These are phyloP conservation scores for Magnusiomyces sp. DNA, from an alignment of 1,139 yeast genomes.

Conservation along the genomic window DNA sequence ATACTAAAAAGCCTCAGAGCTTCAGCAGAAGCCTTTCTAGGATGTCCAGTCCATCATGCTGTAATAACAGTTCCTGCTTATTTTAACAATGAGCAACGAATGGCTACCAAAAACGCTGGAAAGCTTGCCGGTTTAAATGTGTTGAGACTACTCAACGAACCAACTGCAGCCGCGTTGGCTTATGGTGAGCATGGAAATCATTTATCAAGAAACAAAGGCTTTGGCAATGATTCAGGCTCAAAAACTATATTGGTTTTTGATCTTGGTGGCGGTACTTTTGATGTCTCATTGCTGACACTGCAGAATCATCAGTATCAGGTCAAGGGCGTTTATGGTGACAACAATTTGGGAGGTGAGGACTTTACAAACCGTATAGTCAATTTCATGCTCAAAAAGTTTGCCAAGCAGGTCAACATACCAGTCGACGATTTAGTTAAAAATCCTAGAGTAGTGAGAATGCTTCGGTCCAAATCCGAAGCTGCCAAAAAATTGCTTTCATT, in stretches of 20 bases:
- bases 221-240: slow-evolving; percentile 76
- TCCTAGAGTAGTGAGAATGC: slow-evolving; percentile 99
- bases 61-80: slow-evolving; percentile 98
- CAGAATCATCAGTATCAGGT: slow-evolving; percentile 87
- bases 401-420: slow-evolving; percentile 86
- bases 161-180: slow-evolving; percentile 97
- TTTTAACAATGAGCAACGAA: slow-evolving; percentile 97
- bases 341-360: slow-evolving; percentile 85
- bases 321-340: slow-evolving; percentile 83
- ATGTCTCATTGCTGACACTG: slow-evolving; percentile 74
- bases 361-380: slow-evolving; percentile 78
- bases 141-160: slow-evolving; percentile 95
- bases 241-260: slow-evolving; percentile 78
- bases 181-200: slow-evolving; percentile 91
- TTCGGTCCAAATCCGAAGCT: slow-evolving; percentile 99
- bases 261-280: too few relatives aligned
- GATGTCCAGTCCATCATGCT: slow-evolving; percentile 78
- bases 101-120: slow-evolving; percentile 98
- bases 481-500: slow-evolving; percentile 98
- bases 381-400: slow-evolving; percentile 84
- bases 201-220: slow-evolving; percentile 82
- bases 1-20: slow-evolving; percentile 94
- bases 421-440: slow-evolving; percentile 73
- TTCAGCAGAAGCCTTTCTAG: slow-evolving; percentile 88
- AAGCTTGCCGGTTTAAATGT: slow-evolving; percentile 95